A percentile compares a stretch with the other conserved stretches of the same genome.
Evolutionary conservation across 2,329 filamentous ascomycete genomes (phyloP).

Genomic region (Magnaporthiopsis rhizophila): DNA sequence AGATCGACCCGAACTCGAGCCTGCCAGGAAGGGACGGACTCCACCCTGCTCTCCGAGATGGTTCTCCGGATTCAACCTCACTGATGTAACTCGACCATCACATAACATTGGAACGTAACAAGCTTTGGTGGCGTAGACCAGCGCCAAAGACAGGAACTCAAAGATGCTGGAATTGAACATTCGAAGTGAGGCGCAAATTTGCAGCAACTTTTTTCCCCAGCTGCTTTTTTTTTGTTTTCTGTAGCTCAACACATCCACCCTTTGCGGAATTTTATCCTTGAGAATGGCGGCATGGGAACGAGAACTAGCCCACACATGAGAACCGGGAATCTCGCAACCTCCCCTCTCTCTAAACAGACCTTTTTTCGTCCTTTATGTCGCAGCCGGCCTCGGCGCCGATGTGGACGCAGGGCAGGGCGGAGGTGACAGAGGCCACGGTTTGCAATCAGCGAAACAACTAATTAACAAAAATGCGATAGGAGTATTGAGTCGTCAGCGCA

Average conservation of each 20-base stretch:
- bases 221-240: no score
- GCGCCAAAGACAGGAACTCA: not conserved
- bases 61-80: not conserved
- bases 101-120: not conserved
- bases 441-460: constrained; percentile 7
- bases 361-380: not conserved
- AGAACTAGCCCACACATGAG: not conserved
- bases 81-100: no score
- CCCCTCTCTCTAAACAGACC: not conserved
- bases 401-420: constrained; percentile 4
- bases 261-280: no score
- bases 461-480: not conserved
- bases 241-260: no score
- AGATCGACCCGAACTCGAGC: not conserved
- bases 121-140: not conserved
- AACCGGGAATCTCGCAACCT: not conserved
- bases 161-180: not conserved
- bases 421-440: constrained; percentile 6
- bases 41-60: not conserved
- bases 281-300: not conserved
- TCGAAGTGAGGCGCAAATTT: no score
- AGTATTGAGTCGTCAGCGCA: not conserved
- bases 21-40: not conserved
- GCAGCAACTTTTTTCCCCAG: no score
- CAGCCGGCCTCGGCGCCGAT: not conserved